Evolutionary conservation across 139 green algal genomes (phyloP), one percentile per base, ranked within the genome.

Genomic region (Chlorella sp.): DNA sequence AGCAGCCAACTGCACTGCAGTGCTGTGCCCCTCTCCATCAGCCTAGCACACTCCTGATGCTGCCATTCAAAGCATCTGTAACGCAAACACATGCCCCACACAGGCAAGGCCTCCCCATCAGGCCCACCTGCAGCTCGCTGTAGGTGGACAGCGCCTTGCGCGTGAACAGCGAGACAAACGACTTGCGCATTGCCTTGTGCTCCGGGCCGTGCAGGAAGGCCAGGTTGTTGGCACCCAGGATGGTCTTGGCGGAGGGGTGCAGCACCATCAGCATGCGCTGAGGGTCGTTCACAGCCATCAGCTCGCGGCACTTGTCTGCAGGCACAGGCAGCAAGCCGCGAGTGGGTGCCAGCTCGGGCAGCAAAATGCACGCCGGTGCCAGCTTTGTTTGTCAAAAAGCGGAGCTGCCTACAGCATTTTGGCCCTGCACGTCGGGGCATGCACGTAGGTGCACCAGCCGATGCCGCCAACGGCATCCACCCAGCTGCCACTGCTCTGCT

Each of bases 91-190:
- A n/a, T n/a, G n/a, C n/a, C n/a, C n/a, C 7, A 9, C 44, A 51
- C 44, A 51, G 6, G 44, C 44, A 6, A 51, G 6, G 44, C 63
- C 25, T 25, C 64, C 64, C 25, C 64, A 71, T 13, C 9, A 28
- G 7, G 20, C 39, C 87, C 73, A 80, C 73, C 82, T 95, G 91
- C 30, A 92, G 63, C 74, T 87, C 47, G 4, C 95, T 89, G 87
- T 98, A 97, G 62, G 94, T 87, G 60, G 74, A 91, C 62, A 98
- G 88, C 26, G 94, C 94, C 86, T 94, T 94, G 87, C 93, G 92
- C 1, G 95, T 96, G 94, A 97, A 98, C 4, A 97, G 91, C 23
- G 94, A 92, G 47, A 97, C 74, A 89, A 98, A 98, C 13, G 90
- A 95, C 89, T 95, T 96, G 81, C 94, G 71, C 30, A 80, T 70